A percentile compares a stretch with the other conserved stretches of the same genome.
These are phyloP conservation scores for Solanum raphanifolium DNA, from an alignment of 257 asterid genomes.

Conservation along the genomic window DNA sequence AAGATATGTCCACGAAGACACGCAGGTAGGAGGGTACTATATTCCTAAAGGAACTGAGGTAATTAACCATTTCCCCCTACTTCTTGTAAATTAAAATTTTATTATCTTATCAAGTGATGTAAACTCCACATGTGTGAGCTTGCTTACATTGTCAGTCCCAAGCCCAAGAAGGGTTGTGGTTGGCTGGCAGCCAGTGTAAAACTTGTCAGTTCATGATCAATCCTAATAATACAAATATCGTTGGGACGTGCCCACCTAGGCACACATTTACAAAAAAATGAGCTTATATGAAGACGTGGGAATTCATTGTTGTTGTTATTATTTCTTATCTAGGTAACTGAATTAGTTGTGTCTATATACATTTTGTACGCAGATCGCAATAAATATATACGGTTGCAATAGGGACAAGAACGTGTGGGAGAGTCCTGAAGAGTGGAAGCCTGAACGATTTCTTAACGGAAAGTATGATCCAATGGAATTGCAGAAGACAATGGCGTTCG, in stretches of 20 bases:
- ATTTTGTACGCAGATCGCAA: slow-evolving; percentile 44
- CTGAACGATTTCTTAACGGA: slow-evolving; percentile 54
- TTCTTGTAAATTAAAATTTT: background rate
- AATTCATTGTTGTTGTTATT: background rate
- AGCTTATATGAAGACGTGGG: background rate
- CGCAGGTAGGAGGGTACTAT: slow-evolving; percentile 66
- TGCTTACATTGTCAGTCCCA: background rate
- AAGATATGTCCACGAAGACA: slow-evolving; percentile 68
- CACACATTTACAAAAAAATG: background rate
- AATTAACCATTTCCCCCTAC: background rate
- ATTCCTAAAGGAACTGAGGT: slow-evolving; percentile 81
- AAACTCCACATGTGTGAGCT: background rate
- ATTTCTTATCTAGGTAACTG: background rate
- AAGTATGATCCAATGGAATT: slow-evolving; percentile 36
- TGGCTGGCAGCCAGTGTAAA: background rate
- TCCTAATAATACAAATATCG: background rate
- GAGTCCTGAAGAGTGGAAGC: slow-evolving; percentile 59
- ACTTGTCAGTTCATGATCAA: background rate
- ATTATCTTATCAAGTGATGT: background rate
- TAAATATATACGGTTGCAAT: slow-evolving; percentile 79
- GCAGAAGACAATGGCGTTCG: slow-evolving; percentile 76
- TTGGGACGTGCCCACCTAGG: background rate
- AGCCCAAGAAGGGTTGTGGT: background rate
- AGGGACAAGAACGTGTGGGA: slow-evolving; percentile 73
- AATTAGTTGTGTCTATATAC: background rate